A percentile compares a stretch with the other conserved stretches of the same genome.
These are phyloP conservation scores for Irpex rosettiformis DNA, from an alignment of 1,284 basidiomycete genomes.

Conservation along the genomic window DNA sequence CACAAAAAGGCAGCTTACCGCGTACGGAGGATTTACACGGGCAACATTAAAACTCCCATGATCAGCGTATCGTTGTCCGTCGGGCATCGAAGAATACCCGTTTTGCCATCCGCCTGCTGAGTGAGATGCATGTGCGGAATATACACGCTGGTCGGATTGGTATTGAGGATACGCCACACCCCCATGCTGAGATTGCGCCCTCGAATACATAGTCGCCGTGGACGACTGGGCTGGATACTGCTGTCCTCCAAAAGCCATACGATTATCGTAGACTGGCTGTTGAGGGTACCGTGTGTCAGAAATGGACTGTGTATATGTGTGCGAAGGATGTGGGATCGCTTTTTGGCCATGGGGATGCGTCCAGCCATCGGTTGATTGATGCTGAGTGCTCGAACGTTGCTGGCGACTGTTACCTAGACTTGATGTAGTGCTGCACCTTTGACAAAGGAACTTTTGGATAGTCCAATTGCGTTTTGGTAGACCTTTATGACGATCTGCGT, in stretches of 20 bases:
- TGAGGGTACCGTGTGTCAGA: conserved; percentile 10
- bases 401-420: conserved; percentile 5
- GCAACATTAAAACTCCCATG: background rate
- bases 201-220: conserved; percentile 1
- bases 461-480: conserved; percentile 69
- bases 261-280: conserved; percentile 3
- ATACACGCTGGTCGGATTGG: conserved; percentile 45
- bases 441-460: conserved; percentile 58
- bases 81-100: background rate
- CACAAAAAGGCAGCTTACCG: background rate
- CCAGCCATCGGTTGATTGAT: background rate
- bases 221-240: conserved; percentile 1
- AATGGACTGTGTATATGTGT: conserved; percentile 3
- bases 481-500: conserved; percentile 53
- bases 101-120: background rate
- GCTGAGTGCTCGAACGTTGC: background rate
- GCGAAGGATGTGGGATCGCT: background rate
- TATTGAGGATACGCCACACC: conserved; percentile 45
- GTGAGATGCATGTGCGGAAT: conserved; percentile 24
- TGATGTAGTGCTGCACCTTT: conserved; percentile 36
- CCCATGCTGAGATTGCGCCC: conserved; percentile 13
- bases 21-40: background rate
- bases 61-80: background rate
- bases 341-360: conserved; percentile 8
- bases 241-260: conserved; percentile 3